These are phyloP conservation scores for Alternaria triticina DNA, from an alignment of 2,329 filamentous ascomycete genomes.

Conservation along the genomic window DNA sequence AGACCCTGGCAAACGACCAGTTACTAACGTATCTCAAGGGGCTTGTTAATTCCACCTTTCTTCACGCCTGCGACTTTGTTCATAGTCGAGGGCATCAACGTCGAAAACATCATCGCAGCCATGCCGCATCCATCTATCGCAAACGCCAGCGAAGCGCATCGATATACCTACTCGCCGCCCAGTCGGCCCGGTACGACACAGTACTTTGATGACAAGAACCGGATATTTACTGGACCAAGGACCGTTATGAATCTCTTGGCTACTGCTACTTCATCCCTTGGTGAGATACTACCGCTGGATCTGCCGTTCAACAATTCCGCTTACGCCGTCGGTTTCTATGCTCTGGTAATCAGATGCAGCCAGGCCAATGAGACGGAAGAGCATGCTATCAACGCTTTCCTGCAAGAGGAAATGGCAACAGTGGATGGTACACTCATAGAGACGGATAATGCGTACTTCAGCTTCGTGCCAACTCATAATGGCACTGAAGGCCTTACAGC, in stretches of 20 bases:
- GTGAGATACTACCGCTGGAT: neutral
- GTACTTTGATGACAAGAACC: neutral
- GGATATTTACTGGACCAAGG: neutral
- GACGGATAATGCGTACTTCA: neutral
- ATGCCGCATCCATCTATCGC: neutral
- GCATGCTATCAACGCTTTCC: neutral
- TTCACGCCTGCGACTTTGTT: neutral
- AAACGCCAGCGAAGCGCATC: neutral
- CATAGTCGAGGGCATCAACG: neutral
- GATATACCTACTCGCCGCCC: neutral
- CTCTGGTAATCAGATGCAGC: neutral
- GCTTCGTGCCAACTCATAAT: neutral
- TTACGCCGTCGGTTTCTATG: neutral
- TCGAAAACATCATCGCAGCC: neutral
- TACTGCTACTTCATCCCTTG: neutral
- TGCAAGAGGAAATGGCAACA: neutral
- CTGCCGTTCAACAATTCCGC: neutral
- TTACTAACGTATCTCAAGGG: neutral
- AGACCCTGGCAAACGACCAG: too few species aligned
- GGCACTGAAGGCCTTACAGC: neutral
- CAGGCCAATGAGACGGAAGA: neutral
- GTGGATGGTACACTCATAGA: neutral
- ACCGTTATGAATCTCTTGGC: neutral
- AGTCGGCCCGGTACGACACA: neutral
- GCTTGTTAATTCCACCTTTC: neutral